A percentile compares a stretch with the other conserved stretches of the same genome.
phyloP scores from a whole-genome alignment of 768 basidiomycete genomes.

The Suillus subalutaceus region DNA sequence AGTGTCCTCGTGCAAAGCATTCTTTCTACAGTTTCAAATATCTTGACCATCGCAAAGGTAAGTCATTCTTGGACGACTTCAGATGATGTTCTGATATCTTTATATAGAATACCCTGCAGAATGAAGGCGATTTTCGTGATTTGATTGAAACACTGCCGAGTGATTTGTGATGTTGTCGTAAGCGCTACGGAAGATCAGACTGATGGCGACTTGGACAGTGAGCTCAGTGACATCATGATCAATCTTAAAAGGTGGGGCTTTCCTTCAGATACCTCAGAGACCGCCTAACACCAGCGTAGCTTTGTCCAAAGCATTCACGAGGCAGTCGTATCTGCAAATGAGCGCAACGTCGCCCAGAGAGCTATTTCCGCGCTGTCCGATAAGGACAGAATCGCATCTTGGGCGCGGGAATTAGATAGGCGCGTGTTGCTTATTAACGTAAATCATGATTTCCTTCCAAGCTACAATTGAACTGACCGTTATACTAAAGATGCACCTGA shows the following conservation, averaged over 20 bases:
- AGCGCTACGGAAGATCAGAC: not conserved
- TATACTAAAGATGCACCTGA: not conserved
- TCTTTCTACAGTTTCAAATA: not conserved
- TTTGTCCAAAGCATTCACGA: not conserved
- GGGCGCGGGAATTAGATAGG: not conserved
- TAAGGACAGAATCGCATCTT: not conserved
- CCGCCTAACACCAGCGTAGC: not conserved
- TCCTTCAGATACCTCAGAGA: not conserved
- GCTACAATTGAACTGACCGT: not conserved
- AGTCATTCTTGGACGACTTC: not conserved
- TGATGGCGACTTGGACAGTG: not conserved
- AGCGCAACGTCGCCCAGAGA: not conserved
- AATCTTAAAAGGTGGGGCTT: not conserved
- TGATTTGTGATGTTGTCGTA: not conserved
- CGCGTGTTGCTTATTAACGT: not conserved
- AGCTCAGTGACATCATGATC: not conserved
- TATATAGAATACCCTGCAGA: not conserved
- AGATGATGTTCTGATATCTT: not conserved
- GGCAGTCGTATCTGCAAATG: not conserved
- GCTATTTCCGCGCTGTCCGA: not conserved
- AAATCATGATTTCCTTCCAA: not conserved
- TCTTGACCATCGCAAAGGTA: not conserved
- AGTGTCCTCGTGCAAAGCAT: not conserved
- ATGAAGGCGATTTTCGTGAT: not conserved
- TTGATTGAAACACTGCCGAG: not conserved